Evolutionary conservation across 75 land plant genomes (phyloP), one percentile per base, ranked within the genome.

Genomic region (Picea sitchensis): DNA sequence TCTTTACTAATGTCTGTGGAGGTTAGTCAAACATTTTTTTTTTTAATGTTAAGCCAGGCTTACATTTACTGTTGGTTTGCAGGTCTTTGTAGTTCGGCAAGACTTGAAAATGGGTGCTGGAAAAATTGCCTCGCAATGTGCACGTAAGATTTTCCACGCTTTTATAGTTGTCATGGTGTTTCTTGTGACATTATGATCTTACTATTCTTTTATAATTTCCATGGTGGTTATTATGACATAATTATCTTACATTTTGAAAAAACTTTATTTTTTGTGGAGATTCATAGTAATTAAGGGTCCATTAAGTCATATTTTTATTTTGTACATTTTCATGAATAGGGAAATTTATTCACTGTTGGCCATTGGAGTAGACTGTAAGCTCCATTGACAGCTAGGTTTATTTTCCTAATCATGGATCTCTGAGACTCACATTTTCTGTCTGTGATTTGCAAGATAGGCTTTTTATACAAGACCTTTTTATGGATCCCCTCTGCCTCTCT

Each of bases 71-170:
- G 56, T 14, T 72, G 56, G 32, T 58, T 82, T 79, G 73, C 90
- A 97, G 99, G 99, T 97, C 73, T 86, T 97, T 84, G 93, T 97
- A 51, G 98, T 97, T 54, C 84, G 99, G 56, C 92, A 88, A 81
- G 99, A 97, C 73, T 83, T 97, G 82, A 97, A 87, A 84, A 97
- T 97, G 99, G 90, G 94, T 65, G 71, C 80, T 76, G 99, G 99
- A 34, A 97, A 97, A 77, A 93, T 97, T 82, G 99, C 99, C 44
- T 97, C 99, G n/a, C 99, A 97, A 83, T 97, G 99, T 91, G 94
- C 99, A 65, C 99, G 99, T 97, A 89, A 90, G 94, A 59, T 79
- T 15, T 69, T 64, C 44, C 41, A 26, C 21, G 5, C 17, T 15
- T 59, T 26, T 60, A 76, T 23, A 17, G 51, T 54, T 75, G 57